These are phyloP conservation scores for Hypoxylon sp. DNA, from an alignment of 2,329 filamentous ascomycete genomes.

Conservation along the genomic window DNA sequence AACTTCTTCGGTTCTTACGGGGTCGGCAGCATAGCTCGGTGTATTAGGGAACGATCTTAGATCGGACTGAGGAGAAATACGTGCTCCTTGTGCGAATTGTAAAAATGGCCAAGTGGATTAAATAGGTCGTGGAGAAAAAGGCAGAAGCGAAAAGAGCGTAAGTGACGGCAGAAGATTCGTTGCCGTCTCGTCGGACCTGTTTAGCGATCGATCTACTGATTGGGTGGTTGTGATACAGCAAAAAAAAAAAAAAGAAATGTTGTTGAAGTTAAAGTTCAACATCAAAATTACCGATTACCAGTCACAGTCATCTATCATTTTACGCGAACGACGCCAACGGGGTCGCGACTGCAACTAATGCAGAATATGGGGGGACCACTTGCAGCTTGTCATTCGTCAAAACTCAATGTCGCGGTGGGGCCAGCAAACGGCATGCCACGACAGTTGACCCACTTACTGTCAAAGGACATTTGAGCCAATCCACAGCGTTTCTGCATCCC, in stretches of 20 bases:
- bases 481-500: slow-evolving; percentile 6
- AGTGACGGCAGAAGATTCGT: slow-evolving; percentile 22
- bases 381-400: too few relatives aligned
- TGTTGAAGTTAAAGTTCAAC: slow-evolving; percentile 23
- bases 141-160: slow-evolving; percentile 38
- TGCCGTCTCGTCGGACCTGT: slow-evolving; percentile 19
- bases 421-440: slow-evolving; percentile 20
- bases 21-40: slow-evolving; percentile 38
- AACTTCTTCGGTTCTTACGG: slow-evolving; percentile 29
- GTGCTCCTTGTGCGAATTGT: slow-evolving; percentile 20
- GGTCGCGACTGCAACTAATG: slow-evolving; percentile 38
- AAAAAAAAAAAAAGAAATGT: slow-evolving; percentile 22
- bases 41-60: slow-evolving; percentile 32
- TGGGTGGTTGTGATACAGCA: slow-evolving; percentile 17
- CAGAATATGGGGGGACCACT: slow-evolving; percentile 15
- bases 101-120: slow-evolving; percentile 29
- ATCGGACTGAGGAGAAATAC: slow-evolving; percentile 28
- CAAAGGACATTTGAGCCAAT: slow-evolving; percentile 2
- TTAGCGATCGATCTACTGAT: slow-evolving; percentile 24
- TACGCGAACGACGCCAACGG: slow-evolving; percentile 38
- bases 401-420: slow-evolving; percentile 19
- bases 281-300: too few relatives aligned
- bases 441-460: slow-evolving; percentile 11
- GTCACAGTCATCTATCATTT: slow-evolving; percentile 21
- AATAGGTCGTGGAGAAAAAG: slow-evolving; percentile 25